A percentile compares a stretch with the other conserved stretches of the same genome.
Conservation (phyloP, 2,329 filamentous ascomycete species). For the Chalara sp. region DNA sequence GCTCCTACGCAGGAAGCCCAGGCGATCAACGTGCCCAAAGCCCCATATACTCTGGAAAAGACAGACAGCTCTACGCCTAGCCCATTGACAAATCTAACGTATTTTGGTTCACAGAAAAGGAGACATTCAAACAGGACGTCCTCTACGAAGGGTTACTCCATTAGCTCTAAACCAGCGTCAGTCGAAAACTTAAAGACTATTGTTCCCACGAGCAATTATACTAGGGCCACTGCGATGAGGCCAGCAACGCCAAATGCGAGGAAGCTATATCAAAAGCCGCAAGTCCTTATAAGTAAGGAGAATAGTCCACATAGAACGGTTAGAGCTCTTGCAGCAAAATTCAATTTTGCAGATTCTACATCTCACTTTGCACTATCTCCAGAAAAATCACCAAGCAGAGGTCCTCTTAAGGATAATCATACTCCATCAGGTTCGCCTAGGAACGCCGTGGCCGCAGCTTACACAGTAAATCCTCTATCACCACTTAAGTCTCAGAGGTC, state of each 20-base stretch:
- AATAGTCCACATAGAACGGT: conserved; percentile 17
- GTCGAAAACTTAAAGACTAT: too few relatives aligned
- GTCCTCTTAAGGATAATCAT: too few relatives aligned
- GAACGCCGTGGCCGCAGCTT: conserved; percentile 18
- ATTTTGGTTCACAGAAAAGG: neutral
- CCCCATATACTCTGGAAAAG: neutral
- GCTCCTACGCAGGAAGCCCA: too few relatives aligned
- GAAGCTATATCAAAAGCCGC: too few relatives aligned
- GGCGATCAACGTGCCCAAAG: neutral
- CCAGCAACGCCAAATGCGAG: too few relatives aligned
- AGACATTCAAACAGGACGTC: neutral
- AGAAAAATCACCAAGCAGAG: too few relatives aligned
- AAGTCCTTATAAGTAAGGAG: too few relatives aligned
- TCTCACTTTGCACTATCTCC: neutral
- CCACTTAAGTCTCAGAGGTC: conserved; percentile 19
- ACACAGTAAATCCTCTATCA: conserved; percentile 22
- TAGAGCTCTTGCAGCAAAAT: conserved; percentile 24
- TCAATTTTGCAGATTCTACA: conserved; percentile 11
- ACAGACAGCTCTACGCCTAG: neutral
- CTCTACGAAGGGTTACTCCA: neutral
- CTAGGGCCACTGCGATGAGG: too few relatives aligned
- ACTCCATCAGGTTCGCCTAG: conserved; percentile 1
- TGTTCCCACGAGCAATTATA: too few relatives aligned
- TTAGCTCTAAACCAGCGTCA: too few relatives aligned
- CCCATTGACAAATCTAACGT: neutral